Conservation (phyloP, 139 green algal species). For the Ulvella scutata region DNA sequence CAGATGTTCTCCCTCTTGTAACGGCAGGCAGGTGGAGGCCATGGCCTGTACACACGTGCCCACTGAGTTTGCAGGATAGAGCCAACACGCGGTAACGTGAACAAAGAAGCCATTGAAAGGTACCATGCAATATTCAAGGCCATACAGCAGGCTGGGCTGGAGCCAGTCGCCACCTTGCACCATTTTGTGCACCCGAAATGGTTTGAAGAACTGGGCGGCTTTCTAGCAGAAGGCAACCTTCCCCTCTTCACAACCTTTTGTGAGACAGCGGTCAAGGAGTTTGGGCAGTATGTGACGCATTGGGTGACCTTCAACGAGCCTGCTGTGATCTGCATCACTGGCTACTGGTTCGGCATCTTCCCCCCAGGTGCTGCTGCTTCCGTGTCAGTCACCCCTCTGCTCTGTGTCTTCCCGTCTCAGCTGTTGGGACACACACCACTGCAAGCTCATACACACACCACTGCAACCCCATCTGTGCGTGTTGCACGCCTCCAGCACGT, state of each 20-base stretch:
- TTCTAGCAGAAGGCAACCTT: not conserved
- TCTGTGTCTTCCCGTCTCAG: not conserved
- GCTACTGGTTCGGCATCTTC: not conserved
- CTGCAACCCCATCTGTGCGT: too few relatives aligned
- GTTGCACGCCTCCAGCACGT: too few relatives aligned
- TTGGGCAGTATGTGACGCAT: not conserved
- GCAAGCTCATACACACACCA: too few relatives aligned
- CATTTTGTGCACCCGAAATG: conserved; percentile 2
- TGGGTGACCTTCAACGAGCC: not conserved
- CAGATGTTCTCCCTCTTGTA: too few relatives aligned
- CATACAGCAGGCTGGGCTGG: not conserved
- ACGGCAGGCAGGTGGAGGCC: too few relatives aligned
- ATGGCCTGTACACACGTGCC: too few relatives aligned
- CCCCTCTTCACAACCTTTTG: not conserved
- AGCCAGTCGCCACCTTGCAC: not conserved
- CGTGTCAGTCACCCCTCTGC: not conserved
- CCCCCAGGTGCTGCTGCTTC: not conserved
- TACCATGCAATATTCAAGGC: not conserved
- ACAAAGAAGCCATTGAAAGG: not conserved
- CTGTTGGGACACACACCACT: too few relatives aligned
- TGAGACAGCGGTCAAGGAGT: not conserved
- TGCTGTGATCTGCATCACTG: not conserved
- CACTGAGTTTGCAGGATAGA: not conserved
- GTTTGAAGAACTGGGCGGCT: not conserved
- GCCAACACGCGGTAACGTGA: not conserved